A percentile compares a stretch with the other conserved stretches of the same genome.
phyloP scores from a whole-genome alignment of 108 stramenopile genomes.

The Skeletonema potamos region DNA sequence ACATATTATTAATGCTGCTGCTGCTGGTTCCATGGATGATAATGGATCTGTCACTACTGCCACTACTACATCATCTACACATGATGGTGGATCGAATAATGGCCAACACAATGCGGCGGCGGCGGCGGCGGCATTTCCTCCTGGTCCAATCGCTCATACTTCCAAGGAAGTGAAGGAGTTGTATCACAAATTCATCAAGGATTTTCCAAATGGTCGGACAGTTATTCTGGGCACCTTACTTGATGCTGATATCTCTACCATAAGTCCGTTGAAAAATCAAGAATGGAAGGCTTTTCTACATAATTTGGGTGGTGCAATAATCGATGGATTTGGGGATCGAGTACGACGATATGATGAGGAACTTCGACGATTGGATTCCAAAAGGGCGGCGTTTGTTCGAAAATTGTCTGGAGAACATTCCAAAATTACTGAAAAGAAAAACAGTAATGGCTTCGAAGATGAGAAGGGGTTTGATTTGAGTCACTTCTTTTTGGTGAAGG shows the following conservation, averaged over 20 bases:
- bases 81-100: not conserved
- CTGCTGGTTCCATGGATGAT: no score
- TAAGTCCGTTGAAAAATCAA: slow-evolving; percentile 42
- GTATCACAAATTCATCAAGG: slow-evolving; percentile 59
- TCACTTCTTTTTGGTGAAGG: slow-evolving; percentile 83
- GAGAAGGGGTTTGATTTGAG: slow-evolving; percentile 57
- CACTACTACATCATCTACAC: slow-evolving; percentile 3
- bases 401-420: slow-evolving; percentile 30
- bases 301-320: slow-evolving; percentile 61
- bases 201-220: slow-evolving; percentile 77
- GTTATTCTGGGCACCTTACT: slow-evolving; percentile 65
- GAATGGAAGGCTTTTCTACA: slow-evolving; percentile 78
- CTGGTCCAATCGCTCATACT: slow-evolving; percentile 40
- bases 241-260: slow-evolving; percentile 21
- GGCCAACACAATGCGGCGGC: not conserved
- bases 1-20: not conserved
- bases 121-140: slow-evolving; percentile 29
- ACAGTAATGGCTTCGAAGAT: not conserved
- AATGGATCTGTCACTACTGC: slow-evolving; percentile 2
- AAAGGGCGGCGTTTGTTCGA: slow-evolving; percentile 47
- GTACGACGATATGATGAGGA: slow-evolving; percentile 75
- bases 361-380: slow-evolving; percentile 61
- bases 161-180: slow-evolving; percentile 59
- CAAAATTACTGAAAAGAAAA: not conserved
- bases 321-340: slow-evolving; percentile 71